Percentiles rank a stretch among this genome's conserved stretches.
Conservation (phyloP, 2,329 filamentous ascomycete species). For the Diaporthe vexans region DNA sequence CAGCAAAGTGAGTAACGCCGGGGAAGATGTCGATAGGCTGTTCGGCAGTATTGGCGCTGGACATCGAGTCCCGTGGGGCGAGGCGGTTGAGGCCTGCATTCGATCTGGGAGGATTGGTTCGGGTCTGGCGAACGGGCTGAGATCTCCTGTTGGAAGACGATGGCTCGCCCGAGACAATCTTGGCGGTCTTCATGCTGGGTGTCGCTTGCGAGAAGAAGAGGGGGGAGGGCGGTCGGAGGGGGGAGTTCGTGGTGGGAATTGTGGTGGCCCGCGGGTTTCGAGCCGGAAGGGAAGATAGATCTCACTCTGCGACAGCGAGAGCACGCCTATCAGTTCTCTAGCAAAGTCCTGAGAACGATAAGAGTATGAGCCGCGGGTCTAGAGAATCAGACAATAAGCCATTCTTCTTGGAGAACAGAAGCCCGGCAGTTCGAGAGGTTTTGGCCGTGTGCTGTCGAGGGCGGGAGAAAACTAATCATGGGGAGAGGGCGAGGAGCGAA, state of each 20-base stretch:
- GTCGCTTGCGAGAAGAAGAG: constrained; percentile 32
- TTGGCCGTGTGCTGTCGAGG: constrained; percentile 26
- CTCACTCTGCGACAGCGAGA: constrained; percentile 24
- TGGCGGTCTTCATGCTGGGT: constrained; percentile 68
- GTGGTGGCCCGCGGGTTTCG: constrained; percentile 17
- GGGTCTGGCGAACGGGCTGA: constrained; percentile 75
- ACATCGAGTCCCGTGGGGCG: constrained; percentile 60
- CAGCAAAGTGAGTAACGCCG: constrained; percentile 83
- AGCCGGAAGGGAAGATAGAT: constrained; percentile 32
- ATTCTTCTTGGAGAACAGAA: constrained; percentile 29
- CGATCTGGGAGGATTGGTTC: constrained; percentile 73
- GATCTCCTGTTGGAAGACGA: constrained; percentile 68
- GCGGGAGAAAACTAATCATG: constrained; percentile 28
- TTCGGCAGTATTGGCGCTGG: constrained; percentile 60
- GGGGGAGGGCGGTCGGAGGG: constrained; percentile 15
- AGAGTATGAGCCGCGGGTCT: constrained; percentile 3
- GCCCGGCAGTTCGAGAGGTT: constrained; percentile 21
- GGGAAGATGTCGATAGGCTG: constrained; percentile 77
- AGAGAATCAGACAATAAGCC: constrained; percentile 25
- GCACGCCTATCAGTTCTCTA: constrained; percentile 17
- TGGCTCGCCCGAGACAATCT: constrained; percentile 57
- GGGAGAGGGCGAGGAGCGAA: constrained; percentile 29
- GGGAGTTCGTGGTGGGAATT: constrained; percentile 31
- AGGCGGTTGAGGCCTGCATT: constrained; percentile 63
- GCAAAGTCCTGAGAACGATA: constrained; percentile 13